Conservation (phyloP, 306 rosid species). For the Citrullus amarus region DNA sequence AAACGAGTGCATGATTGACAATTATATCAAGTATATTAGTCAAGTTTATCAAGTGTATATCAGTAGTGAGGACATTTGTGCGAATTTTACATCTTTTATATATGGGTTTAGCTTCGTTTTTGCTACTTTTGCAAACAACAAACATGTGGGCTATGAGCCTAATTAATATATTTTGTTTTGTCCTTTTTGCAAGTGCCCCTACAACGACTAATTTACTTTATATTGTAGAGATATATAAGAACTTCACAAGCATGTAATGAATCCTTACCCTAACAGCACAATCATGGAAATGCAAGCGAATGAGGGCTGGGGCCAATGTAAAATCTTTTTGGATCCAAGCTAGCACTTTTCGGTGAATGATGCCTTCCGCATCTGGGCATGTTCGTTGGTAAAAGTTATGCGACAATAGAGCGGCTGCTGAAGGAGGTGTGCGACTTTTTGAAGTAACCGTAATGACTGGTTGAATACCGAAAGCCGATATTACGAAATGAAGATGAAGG, state of each 20-base stretch:
- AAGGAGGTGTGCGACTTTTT: neutral
- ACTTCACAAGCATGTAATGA: neutral
- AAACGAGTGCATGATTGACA: too few relatives aligned
- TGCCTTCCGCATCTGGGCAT: conserved; percentile 62
- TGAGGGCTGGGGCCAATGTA: conserved; percentile 59
- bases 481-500: neutral
- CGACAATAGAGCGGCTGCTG: conserved; percentile 23
- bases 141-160: too few relatives aligned
- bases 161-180: too few relatives aligned
- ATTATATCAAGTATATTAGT: too few relatives aligned
- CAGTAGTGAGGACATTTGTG: too few relatives aligned
- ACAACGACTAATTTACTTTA: neutral
- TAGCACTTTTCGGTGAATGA: conserved; percentile 41
- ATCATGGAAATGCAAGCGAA: conserved; percentile 78
- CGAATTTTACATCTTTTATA: too few relatives aligned
- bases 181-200: too few relatives aligned
- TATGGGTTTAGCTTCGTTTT: too few relatives aligned
- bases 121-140: too few relatives aligned
- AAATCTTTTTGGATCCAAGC: conserved; percentile 56
- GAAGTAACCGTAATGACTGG: neutral
- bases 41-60: too few relatives aligned
- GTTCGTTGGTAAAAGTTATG: conserved; percentile 26
- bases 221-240: neutral
- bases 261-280: conserved; percentile 53
- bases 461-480: neutral